phyloP scores from a whole-genome alignment of 2,329 filamentous ascomycete species.

The Calonectria multiphialidica region DNA sequence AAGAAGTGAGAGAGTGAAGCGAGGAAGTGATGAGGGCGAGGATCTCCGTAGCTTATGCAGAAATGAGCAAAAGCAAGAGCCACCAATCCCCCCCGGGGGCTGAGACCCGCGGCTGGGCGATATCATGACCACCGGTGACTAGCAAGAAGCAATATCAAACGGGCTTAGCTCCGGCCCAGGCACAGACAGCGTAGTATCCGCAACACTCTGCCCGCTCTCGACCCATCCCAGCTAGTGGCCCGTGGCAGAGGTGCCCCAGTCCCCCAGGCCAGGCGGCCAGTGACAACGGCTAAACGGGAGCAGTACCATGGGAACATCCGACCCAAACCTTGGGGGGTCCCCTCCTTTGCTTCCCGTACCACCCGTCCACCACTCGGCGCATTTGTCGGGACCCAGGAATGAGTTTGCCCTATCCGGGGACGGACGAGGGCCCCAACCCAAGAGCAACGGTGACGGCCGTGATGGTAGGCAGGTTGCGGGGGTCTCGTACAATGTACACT shows the following conservation, averaged over 20 bases:
- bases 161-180: conserved; percentile 37
- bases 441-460: neutral
- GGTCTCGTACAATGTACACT: neutral
- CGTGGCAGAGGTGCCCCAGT: neutral
- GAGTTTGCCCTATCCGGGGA: conserved; percentile 17
- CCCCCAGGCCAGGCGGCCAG: conserved; percentile 12
- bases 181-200: conserved; percentile 26
- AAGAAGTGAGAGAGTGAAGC: conserved; percentile 19
- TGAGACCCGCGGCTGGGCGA: conserved; percentile 42
- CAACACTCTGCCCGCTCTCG: neutral
- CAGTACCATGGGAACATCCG: conserved; percentile 6
- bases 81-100: conserved; percentile 22
- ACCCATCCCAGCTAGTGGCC: conserved; percentile 7
- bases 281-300: neutral
- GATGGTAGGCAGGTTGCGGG: conserved; percentile 19
- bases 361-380: conserved; percentile 41
- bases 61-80: conserved; percentile 36
- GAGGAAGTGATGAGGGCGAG: conserved; percentile 20
- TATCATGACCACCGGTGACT: conserved; percentile 39
- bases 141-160: conserved; percentile 34
- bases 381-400: conserved; percentile 31
- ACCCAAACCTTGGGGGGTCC: neutral
- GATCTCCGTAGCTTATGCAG: conserved; percentile 30
- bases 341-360: conserved; percentile 15
- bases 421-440: conserved; percentile 1